phyloP scores from a whole-genome alignment of 202 grass and related monocot species.

The Setaria viridis region DNA sequence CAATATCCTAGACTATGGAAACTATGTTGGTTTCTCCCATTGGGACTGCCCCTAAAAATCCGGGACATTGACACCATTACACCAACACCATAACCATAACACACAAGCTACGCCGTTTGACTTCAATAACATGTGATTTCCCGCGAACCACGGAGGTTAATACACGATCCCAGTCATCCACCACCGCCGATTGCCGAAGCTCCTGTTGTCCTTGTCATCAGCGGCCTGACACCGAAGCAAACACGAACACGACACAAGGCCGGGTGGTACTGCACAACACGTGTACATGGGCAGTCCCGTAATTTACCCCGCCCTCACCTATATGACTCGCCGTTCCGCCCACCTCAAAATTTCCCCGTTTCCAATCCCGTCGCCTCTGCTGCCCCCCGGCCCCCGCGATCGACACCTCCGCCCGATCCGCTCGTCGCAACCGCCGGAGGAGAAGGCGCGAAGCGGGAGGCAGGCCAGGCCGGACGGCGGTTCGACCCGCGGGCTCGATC shows the following conservation, averaged over 20 bases:
- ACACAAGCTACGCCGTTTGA: not conserved
- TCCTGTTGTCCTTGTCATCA: not conserved
- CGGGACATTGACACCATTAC: not conserved
- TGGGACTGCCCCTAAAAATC: too few relatives aligned
- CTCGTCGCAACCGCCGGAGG: conserved; percentile 17
- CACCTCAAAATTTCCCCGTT: conserved; percentile 11
- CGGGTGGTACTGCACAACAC: not conserved
- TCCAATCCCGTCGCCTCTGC: not conserved
- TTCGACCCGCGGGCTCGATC: not conserved
- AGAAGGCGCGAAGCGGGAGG: conserved; percentile 13
- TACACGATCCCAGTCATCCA: not conserved
- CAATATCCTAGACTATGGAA: too few relatives aligned
- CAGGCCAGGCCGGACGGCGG: not conserved
- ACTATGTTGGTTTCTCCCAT: too few relatives aligned
- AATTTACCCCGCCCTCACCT: not conserved
- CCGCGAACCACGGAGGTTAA: not conserved
- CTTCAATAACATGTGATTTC: conserved; percentile 14
- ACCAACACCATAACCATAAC: not conserved
- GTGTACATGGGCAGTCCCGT: conserved; percentile 22
- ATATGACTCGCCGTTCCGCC: conserved; percentile 4
- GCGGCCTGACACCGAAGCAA: conserved; percentile 14
- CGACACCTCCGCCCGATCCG: conserved; percentile 17
- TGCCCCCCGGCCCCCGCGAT: not conserved
- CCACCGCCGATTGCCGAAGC: not conserved
- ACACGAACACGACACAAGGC: not conserved